A percentile compares a stretch with the other conserved stretches of the same genome.
These are phyloP conservation scores for Gracilaria domingensis DNA, from an alignment of 23 red algal species.

Conservation along the genomic window DNA sequence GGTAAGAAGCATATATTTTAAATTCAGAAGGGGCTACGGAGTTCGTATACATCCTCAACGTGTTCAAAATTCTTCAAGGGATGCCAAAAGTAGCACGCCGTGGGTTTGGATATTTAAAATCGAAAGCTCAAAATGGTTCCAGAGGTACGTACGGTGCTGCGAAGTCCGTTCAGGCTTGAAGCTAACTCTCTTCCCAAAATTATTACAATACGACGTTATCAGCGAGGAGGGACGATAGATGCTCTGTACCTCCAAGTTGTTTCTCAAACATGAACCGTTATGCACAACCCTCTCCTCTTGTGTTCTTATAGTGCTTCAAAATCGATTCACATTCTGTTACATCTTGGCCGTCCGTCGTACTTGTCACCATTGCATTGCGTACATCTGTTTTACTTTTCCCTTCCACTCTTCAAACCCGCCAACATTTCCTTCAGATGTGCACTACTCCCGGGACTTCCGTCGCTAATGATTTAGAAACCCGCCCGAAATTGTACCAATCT, in stretches of 20 bases:
- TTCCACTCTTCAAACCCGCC: not conserved
- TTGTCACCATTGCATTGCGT: conserved; percentile 1
- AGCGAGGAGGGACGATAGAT: not conserved
- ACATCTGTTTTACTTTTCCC: not conserved
- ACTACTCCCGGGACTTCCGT: not conserved
- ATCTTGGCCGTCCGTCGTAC: conserved; percentile 26
- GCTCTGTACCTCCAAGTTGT: not conserved
- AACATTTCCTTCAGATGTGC: conserved; percentile 20
- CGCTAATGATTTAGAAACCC: not conserved
- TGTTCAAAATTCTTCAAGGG: not conserved
- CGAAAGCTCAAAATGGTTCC: conserved; percentile 43
- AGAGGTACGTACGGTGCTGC: not conserved
- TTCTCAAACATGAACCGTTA: conserved; percentile 39
- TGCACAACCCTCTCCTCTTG: not conserved
- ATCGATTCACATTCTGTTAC: conserved; percentile 34
- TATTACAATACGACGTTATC: not conserved
- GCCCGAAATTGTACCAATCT: not conserved
- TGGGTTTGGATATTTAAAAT: conserved; percentile 37
- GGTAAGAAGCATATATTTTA: no score
- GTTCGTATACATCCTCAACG: no score
- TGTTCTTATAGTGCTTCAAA: conserved; percentile 6
- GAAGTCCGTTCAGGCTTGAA: conserved; percentile 32
- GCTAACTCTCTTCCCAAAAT: not conserved
- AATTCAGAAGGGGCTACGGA: no score
- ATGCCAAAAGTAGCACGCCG: not conserved